Evolutionary conservation across 1,284 basidiomycete genomes (phyloP).

Genomic region (Trichosporon sp.): DNA sequence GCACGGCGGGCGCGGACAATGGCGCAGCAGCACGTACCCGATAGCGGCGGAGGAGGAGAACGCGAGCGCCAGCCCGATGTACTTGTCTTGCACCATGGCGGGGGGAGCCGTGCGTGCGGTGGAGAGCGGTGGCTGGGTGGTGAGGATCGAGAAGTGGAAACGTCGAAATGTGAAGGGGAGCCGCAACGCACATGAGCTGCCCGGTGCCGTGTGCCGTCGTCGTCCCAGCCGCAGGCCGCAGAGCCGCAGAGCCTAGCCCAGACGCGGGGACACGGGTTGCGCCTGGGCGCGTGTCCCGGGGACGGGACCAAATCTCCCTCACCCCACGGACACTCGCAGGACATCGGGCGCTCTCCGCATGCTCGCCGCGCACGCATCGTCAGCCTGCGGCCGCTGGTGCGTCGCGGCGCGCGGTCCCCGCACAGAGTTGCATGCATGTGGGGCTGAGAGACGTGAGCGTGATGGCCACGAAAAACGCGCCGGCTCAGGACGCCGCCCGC

Average conservation of each 20-base stretch:
- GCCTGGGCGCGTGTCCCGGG: too few species aligned
- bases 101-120: neutral
- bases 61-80: slow-evolving; percentile 81
- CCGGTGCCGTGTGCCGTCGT: neutral
- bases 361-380: neutral
- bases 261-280: neutral
- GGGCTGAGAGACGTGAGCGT: neutral
- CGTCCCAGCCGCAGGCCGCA: too few species aligned
- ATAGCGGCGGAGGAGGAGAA: slow-evolving; percentile 53
- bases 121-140: neutral
- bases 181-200: neutral
- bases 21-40: slow-evolving; percentile 12
- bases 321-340: neutral
- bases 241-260: neutral
- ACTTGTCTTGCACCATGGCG: slow-evolving; percentile 65
- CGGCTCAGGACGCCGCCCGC: neutral
- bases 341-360: neutral
- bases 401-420: neutral
- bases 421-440: neutral
- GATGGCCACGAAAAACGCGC: neutral
- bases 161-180: neutral
- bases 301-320: neutral
- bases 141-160: neutral
- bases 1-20: neutral
- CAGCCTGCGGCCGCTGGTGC: neutral